Conservation (phyloP, 257 asterid genomes). For the Primulina tabacum region DNA sequence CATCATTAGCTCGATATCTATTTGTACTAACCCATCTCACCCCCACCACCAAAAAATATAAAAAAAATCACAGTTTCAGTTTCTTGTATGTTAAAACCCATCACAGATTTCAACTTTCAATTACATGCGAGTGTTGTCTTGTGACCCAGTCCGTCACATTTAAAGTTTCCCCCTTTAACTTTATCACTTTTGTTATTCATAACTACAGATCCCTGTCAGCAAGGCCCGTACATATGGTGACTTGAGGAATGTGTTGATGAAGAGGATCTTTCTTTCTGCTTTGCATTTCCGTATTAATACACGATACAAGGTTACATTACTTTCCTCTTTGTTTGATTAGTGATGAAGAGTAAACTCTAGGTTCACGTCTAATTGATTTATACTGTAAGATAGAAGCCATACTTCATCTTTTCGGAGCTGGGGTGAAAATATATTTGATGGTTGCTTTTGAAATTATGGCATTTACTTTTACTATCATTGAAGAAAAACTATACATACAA, state of each 20-base stretch:
- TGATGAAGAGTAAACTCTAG: constrained; percentile 11
- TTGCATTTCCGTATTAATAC: constrained; percentile 97
- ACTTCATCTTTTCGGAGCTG: constrained; percentile 16
- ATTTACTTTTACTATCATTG: constrained; percentile 11
- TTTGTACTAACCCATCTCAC: too few species aligned
- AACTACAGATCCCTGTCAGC: constrained; percentile 85
- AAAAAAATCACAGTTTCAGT: not conserved
- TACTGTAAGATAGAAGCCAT: constrained; percentile 1
- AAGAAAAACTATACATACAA: not conserved
- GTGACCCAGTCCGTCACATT: constrained; percentile 3
- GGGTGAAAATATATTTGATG: not conserved
- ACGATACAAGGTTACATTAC: constrained; percentile 76
- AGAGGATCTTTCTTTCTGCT: constrained; percentile 97
- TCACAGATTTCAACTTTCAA: constrained; percentile 9
- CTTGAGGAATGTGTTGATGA: constrained; percentile 93
- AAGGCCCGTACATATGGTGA: constrained; percentile 84
- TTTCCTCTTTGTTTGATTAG: constrained; percentile 25
- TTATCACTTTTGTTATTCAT: constrained; percentile 13
- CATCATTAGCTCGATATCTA: too few species aligned
- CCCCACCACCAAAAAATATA: not conserved
- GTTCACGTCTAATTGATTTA: constrained; percentile 16
- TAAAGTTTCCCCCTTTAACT: not conserved
- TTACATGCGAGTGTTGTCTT: not conserved
- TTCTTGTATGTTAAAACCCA: not conserved
- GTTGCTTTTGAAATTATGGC: constrained; percentile 2